A percentile compares a stretch with the other conserved stretches of the same genome.
These are phyloP conservation scores for Podospora didyma DNA, from an alignment of 495 filamentous ascomycete species.

Conservation along the genomic window DNA sequence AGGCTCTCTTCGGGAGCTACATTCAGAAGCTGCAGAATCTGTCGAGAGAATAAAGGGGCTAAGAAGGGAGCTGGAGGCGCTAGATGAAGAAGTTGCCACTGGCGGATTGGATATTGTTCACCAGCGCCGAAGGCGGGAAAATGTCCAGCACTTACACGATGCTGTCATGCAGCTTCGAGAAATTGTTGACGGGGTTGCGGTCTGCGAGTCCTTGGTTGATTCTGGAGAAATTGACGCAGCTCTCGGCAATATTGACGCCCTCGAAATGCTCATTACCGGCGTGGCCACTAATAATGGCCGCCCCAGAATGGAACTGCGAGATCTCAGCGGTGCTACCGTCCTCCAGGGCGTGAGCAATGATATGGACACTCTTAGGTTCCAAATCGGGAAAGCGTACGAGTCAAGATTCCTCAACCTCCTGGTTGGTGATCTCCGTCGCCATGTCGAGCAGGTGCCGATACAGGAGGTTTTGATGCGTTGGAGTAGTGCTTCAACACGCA, in stretches of 20 bases:
- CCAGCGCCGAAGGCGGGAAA: slow-evolving; percentile 75
- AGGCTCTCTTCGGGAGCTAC: slow-evolving; percentile 83
- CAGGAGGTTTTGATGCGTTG: slow-evolving; percentile 75
- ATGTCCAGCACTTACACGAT: slow-evolving; percentile 75
- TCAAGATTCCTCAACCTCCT: slow-evolving; percentile 73
- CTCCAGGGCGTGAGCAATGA: slow-evolving; percentile 77
- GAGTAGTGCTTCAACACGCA: slow-evolving; percentile 50
- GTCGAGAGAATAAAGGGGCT: slow-evolving; percentile 81
- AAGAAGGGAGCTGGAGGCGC: slow-evolving; percentile 68
- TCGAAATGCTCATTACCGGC: slow-evolving; percentile 77
- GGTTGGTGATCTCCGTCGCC: slow-evolving; percentile 72
- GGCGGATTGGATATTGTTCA: slow-evolving; percentile 83
- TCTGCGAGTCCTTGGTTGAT: slow-evolving; percentile 78
- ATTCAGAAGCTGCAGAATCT: slow-evolving; percentile 87
- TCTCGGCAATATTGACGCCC: slow-evolving; percentile 65
- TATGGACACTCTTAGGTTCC: slow-evolving; percentile 65
- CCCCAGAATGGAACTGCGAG: slow-evolving; percentile 42
- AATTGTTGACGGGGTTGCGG: slow-evolving; percentile 69
- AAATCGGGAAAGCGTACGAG: slow-evolving; percentile 86
- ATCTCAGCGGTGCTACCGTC: slow-evolving; percentile 75
- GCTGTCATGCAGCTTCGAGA: slow-evolving; percentile 77
- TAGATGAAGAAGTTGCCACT: slow-evolving; percentile 85
- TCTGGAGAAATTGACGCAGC: slow-evolving; percentile 75
- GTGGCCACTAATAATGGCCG: slow-evolving; percentile 32
- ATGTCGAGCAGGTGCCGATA: slow-evolving; percentile 70